Evolutionary conservation across 257 asterid species (phyloP), one percentile per base, ranked within the genome.

Genomic region (Salvia hispanica): DNA sequence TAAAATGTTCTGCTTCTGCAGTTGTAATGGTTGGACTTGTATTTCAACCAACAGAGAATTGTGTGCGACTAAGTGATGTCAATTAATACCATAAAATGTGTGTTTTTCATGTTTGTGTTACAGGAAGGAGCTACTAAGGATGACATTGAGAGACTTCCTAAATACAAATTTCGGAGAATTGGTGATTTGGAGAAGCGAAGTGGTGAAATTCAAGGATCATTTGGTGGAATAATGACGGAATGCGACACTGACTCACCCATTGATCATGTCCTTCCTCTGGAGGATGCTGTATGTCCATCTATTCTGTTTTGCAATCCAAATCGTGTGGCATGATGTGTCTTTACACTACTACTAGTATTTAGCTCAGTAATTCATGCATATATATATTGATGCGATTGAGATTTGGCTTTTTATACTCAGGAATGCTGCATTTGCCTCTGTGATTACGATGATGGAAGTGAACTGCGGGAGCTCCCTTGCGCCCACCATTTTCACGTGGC

Each of bases 91-190:
- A 50, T 40, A 42, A 42, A 58, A 64, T 37, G 56, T 50, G 66
- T 61, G 50, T 55, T 37, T 18, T 55, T 60, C 9, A 25, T 57
- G 18, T 36, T 39, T 62, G 25, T 62, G 70, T 65, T 56, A n/a
- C 84, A 91, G 98, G 98, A 91, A 82, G 98, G 98, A 76, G 98
- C 98, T 70, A 80, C 95, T 12, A 84, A 84, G 82, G 96, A 91
- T 76, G 98, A 85, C 66, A 86, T 91, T 11, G 94, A 89, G 51
- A 82, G 86, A 36, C 82, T 91, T 31, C 93, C 98, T 50, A 89
- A 56, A 69, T 91, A 75, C 88, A 91, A 78, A 57, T 91, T 91
- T 56, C 84, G 86, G 34, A 84, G 76, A 82, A 79, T 84, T 66
- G 88, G 88, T 62, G 89, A 87, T 69, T 73, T 82, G 34, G 97